These are phyloP conservation scores for Zymoseptoria tritici DNA, from an alignment of 2,329 filamentous ascomycete genomes.

Conservation along the genomic window DNA sequence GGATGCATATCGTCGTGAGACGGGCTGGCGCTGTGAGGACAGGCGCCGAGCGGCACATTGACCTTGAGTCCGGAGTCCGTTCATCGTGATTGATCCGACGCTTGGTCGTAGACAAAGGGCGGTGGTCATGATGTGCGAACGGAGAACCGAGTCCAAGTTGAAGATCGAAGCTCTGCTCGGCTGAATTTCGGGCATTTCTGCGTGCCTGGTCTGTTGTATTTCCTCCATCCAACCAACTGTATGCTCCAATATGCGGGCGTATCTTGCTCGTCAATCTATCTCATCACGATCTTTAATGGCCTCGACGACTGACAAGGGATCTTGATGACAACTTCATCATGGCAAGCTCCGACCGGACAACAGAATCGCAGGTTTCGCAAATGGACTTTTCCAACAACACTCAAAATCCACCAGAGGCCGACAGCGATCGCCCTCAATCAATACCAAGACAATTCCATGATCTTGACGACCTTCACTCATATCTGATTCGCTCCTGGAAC, in stretches of 20 bases:
- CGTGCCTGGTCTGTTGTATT: background rate
- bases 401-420: background rate
- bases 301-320: background rate
- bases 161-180: background rate
- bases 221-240: background rate
- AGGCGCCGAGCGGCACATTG: background rate
- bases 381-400: background rate
- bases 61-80: background rate
- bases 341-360: background rate
- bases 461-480: background rate
- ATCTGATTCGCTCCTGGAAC: background rate
- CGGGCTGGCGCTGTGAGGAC: background rate
- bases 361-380: background rate
- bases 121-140: no score
- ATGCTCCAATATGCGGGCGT: background rate
- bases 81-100: background rate
- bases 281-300: background rate
- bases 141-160: background rate
- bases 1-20: background rate
- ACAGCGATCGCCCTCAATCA: background rate
- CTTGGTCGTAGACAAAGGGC: background rate
- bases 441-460: background rate
- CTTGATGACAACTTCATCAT: background rate
- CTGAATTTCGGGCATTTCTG: background rate
- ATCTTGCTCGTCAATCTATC: background rate